Percentiles rank a stretch among this genome's conserved stretches.
Conservation (phyloP, 345 rosid genomes). For the Salix viminalis region DNA sequence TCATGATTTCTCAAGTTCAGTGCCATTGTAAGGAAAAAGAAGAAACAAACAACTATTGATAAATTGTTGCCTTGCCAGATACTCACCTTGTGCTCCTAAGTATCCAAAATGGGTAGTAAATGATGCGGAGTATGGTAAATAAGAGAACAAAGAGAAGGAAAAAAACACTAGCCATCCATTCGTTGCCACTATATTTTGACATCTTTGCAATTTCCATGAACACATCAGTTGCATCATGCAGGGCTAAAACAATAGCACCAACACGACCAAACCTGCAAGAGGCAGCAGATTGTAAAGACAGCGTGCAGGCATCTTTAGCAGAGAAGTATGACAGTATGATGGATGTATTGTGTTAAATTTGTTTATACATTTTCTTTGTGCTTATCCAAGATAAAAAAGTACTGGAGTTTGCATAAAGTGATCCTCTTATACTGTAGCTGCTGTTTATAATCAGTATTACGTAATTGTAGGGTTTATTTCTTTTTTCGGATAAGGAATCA, state of each 20-base stretch:
- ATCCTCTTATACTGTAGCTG: not conserved
- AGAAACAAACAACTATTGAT: not conserved
- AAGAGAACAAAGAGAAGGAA: constrained; percentile 49
- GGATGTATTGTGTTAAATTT: no score
- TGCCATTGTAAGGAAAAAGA: not conserved
- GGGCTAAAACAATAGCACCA: constrained; percentile 59
- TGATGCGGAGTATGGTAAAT: constrained; percentile 56
- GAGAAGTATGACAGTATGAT: not conserved
- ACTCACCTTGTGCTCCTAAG: constrained; percentile 76
- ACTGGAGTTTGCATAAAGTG: not conserved
- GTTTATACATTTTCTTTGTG: no score
- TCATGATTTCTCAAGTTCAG: not conserved
- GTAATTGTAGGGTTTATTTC: no score
- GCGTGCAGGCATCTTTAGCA: not conserved
- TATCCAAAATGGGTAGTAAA: constrained; percentile 65
- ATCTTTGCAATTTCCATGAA: constrained; percentile 76
- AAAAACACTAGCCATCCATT: constrained; percentile 43
- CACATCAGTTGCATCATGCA: constrained; percentile 72
- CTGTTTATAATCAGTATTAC: not conserved
- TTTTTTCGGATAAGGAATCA: no score
- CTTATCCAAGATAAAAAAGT: no score
- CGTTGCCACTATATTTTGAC: constrained; percentile 77
- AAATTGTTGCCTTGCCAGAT: not conserved
- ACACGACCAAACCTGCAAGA: constrained; percentile 62
- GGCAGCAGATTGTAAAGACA: constrained; percentile 12